These are phyloP conservation scores for Didymella keratinophila DNA, from an alignment of 2,329 filamentous ascomycete genomes.

Conservation along the genomic window DNA sequence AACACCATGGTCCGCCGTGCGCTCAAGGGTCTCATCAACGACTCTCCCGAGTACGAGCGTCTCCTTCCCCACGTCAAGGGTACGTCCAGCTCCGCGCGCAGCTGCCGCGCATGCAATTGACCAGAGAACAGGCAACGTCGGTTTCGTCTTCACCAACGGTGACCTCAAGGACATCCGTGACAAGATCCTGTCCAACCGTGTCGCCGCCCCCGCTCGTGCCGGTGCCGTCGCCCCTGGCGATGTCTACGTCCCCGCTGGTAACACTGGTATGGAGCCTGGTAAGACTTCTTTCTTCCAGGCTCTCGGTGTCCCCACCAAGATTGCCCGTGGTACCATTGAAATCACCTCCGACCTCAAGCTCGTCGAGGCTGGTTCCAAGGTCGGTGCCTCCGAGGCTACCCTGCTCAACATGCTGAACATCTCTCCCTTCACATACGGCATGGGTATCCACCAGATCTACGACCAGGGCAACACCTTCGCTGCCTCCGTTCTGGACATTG, in stretches of 20 bases:
- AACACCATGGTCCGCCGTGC: slow-evolving; percentile 99
- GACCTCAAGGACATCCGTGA: slow-evolving; percentile 93
- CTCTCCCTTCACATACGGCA: slow-evolving; percentile 81
- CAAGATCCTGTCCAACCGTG: slow-evolving; percentile 96
- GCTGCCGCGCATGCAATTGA: slow-evolving; percentile 25
- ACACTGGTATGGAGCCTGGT: slow-evolving; percentile 99
- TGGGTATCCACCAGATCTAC: slow-evolving; percentile 96
- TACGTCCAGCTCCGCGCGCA: slow-evolving; percentile 39
- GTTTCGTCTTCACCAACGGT: slow-evolving; percentile 97
- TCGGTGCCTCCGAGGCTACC: slow-evolving; percentile 98
- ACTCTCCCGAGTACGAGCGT: slow-evolving; percentile 97
- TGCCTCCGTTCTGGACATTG: slow-evolving; percentile 85
- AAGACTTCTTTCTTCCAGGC: slow-evolving; percentile 99
- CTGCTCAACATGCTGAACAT: slow-evolving; percentile 99
- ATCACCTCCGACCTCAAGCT: slow-evolving; percentile 98
- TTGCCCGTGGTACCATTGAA: slow-evolving; percentile 99
- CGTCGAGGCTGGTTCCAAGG: slow-evolving; percentile 89
- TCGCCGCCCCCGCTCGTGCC: slow-evolving; percentile 96
- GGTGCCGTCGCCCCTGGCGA: slow-evolving; percentile 94
- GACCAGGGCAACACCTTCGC: slow-evolving; percentile 95
- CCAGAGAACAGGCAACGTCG: slow-evolving; percentile 75
- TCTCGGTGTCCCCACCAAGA: slow-evolving; percentile 99
- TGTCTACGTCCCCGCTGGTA: slow-evolving; percentile 95
- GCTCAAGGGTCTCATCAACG: slow-evolving; percentile 89
- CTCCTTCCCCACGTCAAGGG: slow-evolving; percentile 93